Evolutionary conservation across 2,329 filamentous ascomycete genomes (phyloP).

Genomic region (Bipolaris victoriae): DNA sequence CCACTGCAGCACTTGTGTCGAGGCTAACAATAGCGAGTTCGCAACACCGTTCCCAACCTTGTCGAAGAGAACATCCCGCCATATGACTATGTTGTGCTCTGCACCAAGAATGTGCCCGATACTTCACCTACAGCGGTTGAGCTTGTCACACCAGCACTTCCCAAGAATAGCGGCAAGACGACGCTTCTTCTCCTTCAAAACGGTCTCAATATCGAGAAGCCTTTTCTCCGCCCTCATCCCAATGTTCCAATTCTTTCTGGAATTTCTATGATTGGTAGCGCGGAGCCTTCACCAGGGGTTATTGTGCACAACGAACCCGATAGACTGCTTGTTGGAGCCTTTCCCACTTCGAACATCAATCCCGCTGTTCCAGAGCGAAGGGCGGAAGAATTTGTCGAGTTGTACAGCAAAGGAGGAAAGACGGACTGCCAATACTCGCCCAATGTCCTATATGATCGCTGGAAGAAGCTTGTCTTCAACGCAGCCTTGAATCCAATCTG

Average conservation of each 20-base stretch:
- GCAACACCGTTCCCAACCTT: conserved; percentile 57
- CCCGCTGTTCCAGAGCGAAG: conserved; percentile 31
- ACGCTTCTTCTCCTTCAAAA: conserved; percentile 66
- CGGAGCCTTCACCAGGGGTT: conserved; percentile 55
- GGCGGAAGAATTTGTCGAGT: conserved; percentile 53
- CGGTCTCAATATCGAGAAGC: conserved; percentile 67
- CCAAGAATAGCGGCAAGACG: conserved; percentile 54
- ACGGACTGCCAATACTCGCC: conserved; percentile 52
- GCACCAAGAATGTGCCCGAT: conserved; percentile 66
- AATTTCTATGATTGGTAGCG: conserved; percentile 60
- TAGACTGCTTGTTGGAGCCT: conserved; percentile 58
- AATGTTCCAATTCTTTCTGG: conserved; percentile 60
- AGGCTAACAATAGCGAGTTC: conserved; percentile 45
- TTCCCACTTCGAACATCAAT: conserved; percentile 48
- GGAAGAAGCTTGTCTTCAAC: conserved; percentile 61
- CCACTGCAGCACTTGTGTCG: not conserved
- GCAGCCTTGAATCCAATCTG: conserved; percentile 61
- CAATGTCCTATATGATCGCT: conserved; percentile 54
- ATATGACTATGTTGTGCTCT: conserved; percentile 63
- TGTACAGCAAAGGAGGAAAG: conserved; percentile 58
- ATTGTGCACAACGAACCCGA: conserved; percentile 63
- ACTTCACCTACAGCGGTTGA: conserved; percentile 56
- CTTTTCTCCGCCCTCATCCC: conserved; percentile 59
- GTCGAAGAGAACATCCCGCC: conserved; percentile 38
- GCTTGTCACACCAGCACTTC: conserved; percentile 60